Evolutionary conservation across 208 protist genomes (phyloP).

Genomic region (Leishmania aethiopica): DNA sequence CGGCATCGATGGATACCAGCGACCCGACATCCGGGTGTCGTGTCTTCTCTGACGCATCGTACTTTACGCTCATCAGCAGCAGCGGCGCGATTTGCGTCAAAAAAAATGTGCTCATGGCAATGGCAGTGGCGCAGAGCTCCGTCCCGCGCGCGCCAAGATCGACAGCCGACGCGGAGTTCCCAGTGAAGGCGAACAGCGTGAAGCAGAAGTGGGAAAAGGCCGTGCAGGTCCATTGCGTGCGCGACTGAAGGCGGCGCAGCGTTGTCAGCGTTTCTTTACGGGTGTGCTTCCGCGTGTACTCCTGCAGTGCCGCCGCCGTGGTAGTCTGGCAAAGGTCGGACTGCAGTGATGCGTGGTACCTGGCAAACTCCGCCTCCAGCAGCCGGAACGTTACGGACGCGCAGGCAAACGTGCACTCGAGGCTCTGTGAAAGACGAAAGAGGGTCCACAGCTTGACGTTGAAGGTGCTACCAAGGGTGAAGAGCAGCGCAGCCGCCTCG

Average conservation of each 20-base stretch:
- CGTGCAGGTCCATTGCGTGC: slow-evolving; percentile 35
- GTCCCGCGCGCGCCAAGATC: slow-evolving; percentile 34
- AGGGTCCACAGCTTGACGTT: slow-evolving; percentile 37
- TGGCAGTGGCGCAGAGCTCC: slow-evolving; percentile 24
- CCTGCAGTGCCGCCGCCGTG: not conserved
- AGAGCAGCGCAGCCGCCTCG: slow-evolving; percentile 49
- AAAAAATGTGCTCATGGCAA: slow-evolving; percentile 34
- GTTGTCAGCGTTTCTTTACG: slow-evolving; percentile 31
- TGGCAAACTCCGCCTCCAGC: slow-evolving; percentile 26
- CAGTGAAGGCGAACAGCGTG: slow-evolving; percentile 31
- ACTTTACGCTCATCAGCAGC: slow-evolving; percentile 26
- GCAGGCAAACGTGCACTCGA: slow-evolving; percentile 26
- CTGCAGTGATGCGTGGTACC: slow-evolving; percentile 14
- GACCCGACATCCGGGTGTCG: slow-evolving; percentile 15
- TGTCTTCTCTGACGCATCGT: slow-evolving; percentile 12
- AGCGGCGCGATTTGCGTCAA: slow-evolving; percentile 28
- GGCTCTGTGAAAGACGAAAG: slow-evolving; percentile 47
- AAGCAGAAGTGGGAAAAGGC: slow-evolving; percentile 39
- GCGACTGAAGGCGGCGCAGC: slow-evolving; percentile 21
- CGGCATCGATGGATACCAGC: slow-evolving; percentile 9
- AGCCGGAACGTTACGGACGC: slow-evolving; percentile 18
- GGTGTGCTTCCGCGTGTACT: slow-evolving; percentile 8
- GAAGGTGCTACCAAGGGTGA: slow-evolving; percentile 37
- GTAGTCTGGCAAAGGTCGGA: not conserved
- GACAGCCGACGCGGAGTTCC: slow-evolving; percentile 26